Base-by-base conservation (phyloP, 2,329 filamentous ascomycete genomes). In the Arthrocladium fulminans region DNA sequence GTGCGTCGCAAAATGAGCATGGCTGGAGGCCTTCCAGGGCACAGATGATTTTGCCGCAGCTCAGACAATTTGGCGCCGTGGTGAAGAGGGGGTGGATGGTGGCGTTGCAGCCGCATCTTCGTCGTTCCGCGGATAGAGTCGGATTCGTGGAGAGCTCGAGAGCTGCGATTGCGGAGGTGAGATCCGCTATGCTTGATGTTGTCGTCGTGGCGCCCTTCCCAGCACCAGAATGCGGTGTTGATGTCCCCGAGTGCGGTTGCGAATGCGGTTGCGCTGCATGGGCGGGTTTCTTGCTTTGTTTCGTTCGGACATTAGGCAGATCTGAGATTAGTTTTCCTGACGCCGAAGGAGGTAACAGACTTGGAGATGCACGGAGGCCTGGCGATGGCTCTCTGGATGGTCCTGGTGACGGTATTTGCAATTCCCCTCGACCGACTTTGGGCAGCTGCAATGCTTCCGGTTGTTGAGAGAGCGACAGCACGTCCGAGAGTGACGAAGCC, bases 111-210 rank as follows among this genome's bases (percentile, higher is more conserved):
- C 85, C 85, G 66, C 92, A 98, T 58, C 65, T 70, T 48, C 80
- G 81, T 5, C 84, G 77, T 44, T 80, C 74, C 8, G 71, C 69
- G 20, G 80, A 70, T 20, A 88, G 67, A 0, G 81, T 79, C 0
- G 88, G 88, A 61, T 96, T 96, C 2, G 89, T 96, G 45, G 86
- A 85, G n/a, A 95, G 77, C 63, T 98, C 92, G 5, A 98, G 77
- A 2, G 83, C 77, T 20, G 88, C 83, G 56, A 98, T 97, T 3
- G 90, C 89, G 1, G 88, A 82, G 29, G 80, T 80, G 2, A 83
- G 63, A 57, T 82, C 79, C 3, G 66, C 64, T 15, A 72, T 70
- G 50, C 68, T 68, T 56, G 86, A 67, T 4, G 70, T 70, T 7
- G 56, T 61, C 2, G 57, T 59, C 9, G 67, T 69, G 25, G 68